Percentiles rank a stretch among this genome's conserved stretches.
phyloP scores from a whole-genome alignment of 805 yeast genomes.

The Candida bentonensis region DNA sequence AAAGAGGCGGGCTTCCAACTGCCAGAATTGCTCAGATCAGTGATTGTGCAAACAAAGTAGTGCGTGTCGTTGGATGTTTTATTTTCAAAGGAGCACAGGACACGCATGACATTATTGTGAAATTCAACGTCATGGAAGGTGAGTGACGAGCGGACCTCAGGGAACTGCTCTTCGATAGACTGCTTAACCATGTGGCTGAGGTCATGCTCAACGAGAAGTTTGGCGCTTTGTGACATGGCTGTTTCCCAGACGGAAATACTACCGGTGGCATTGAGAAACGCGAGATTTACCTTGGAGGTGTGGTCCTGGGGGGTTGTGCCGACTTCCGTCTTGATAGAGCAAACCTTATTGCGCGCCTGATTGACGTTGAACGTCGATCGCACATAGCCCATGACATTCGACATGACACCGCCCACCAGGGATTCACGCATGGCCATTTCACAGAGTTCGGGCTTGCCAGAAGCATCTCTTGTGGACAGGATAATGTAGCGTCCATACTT shows the following conservation, averaged over 20 bases:
- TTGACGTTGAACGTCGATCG: not conserved
- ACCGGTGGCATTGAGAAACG: not conserved
- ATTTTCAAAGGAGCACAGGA: not conserved
- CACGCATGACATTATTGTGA: not conserved
- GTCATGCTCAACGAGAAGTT: not conserved
- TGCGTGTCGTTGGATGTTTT: not conserved
- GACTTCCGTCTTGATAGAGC: not conserved
- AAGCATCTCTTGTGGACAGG: constrained; percentile 48
- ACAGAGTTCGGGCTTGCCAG: constrained; percentile 39
- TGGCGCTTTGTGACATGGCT: constrained; percentile 1
- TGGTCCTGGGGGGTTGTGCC: not conserved
- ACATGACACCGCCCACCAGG: not conserved
- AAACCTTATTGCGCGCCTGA: not conserved
- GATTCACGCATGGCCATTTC: constrained; percentile 14
- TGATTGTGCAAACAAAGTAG: not conserved
- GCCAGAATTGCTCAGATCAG: not conserved
- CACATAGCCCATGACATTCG: not conserved
- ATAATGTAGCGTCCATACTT: constrained; percentile 52
- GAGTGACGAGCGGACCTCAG: not conserved
- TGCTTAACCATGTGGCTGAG: not conserved
- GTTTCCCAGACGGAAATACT: not conserved
- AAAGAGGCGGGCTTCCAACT: not conserved
- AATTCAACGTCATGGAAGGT: not conserved
- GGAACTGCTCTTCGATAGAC: not conserved
- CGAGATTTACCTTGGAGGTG: not conserved